A percentile compares a stretch with the other conserved stretches of the same genome.
Conservation (phyloP, 164 flowering plant genomes). For the Macadamia tetraphylla region DNA sequence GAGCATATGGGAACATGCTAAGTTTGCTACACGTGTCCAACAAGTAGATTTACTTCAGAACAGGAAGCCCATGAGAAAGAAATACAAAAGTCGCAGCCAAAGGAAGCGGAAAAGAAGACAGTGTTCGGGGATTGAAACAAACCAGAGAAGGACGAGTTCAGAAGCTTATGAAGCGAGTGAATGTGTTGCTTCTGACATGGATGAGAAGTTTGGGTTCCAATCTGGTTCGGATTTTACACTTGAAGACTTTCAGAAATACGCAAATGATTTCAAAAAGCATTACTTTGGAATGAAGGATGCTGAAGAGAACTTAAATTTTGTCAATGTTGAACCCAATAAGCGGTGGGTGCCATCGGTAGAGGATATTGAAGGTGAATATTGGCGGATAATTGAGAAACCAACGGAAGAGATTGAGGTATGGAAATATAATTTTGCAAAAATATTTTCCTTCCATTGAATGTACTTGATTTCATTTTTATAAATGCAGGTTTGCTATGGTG, state of each 20-base stretch:
- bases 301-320: slow-evolving; percentile 14
- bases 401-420: slow-evolving; percentile 81
- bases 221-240: slow-evolving; percentile 76
- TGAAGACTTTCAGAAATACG: slow-evolving; percentile 53
- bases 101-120: slow-evolving; percentile 60
- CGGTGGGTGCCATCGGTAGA: slow-evolving; percentile 53
- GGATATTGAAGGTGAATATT: slow-evolving; percentile 91
- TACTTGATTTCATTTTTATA: not conserved
- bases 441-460: not conserved
- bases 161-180: slow-evolving; percentile 37
- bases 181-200: slow-evolving; percentile 36
- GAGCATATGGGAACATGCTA: slow-evolving; percentile 48
- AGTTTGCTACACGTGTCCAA: slow-evolving; percentile 68
- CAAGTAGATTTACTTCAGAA: slow-evolving; percentile 82
- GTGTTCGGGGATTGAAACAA: slow-evolving; percentile 24
- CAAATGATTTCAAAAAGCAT: slow-evolving; percentile 45
- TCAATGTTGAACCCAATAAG: slow-evolving; percentile 14
- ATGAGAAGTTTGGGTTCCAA: slow-evolving; percentile 85
- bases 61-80: slow-evolving; percentile 72
- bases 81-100: slow-evolving; percentile 26
- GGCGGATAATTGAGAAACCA: slow-evolving; percentile 83
- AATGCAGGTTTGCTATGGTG: slow-evolving; percentile 75
- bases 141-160: slow-evolving; percentile 31
- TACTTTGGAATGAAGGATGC: slow-evolving; percentile 47
- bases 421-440: not conserved